phyloP scores from a whole-genome alignment of 2,329 filamentous ascomycete species.

The Balansia obtecta region DNA sequence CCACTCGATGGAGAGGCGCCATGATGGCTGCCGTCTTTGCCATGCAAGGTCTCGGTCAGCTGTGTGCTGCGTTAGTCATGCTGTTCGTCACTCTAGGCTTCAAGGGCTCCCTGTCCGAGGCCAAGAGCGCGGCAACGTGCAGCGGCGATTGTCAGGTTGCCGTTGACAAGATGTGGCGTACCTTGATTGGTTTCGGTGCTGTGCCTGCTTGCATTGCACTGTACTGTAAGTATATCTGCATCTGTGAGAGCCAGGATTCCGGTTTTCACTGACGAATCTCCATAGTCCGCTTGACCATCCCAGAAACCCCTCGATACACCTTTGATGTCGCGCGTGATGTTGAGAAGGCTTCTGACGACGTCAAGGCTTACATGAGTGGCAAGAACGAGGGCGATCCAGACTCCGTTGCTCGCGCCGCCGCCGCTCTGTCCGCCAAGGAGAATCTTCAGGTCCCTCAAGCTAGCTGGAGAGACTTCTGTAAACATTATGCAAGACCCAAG shows the following conservation, averaged over 20 bases:
- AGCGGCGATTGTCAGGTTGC: conserved; percentile 22
- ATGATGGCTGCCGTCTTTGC: conserved; percentile 84
- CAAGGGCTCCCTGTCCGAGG: conserved; percentile 45
- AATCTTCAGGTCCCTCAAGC: conserved; percentile 56
- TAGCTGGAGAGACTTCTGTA: conserved; percentile 57
- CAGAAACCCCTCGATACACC: conserved; percentile 79
- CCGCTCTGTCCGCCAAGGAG: conserved; percentile 38
- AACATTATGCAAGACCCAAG: conserved; percentile 58
- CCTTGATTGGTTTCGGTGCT: conserved; percentile 69
- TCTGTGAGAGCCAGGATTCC: not conserved
- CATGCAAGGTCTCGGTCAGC: conserved; percentile 77
- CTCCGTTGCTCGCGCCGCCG: conserved; percentile 49
- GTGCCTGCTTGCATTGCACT: conserved; percentile 71
- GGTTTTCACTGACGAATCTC: not conserved
- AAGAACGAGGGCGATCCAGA: conserved; percentile 51
- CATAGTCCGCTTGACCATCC: conserved; percentile 58
- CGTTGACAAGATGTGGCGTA: conserved; percentile 81
- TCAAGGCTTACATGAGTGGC: conserved; percentile 61
- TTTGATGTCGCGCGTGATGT: conserved; percentile 69
- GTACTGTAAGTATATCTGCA: conserved; percentile 39
- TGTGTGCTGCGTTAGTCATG: conserved; percentile 62
- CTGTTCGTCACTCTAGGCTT: conserved; percentile 64
- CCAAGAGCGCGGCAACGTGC: conserved; percentile 42
- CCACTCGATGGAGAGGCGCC: conserved; percentile 71
- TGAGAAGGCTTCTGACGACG: conserved; percentile 60